Base-by-base conservation (phyloP, 2,329 filamentous ascomycete genomes). In the Ilyonectria mors-panacis region DNA sequence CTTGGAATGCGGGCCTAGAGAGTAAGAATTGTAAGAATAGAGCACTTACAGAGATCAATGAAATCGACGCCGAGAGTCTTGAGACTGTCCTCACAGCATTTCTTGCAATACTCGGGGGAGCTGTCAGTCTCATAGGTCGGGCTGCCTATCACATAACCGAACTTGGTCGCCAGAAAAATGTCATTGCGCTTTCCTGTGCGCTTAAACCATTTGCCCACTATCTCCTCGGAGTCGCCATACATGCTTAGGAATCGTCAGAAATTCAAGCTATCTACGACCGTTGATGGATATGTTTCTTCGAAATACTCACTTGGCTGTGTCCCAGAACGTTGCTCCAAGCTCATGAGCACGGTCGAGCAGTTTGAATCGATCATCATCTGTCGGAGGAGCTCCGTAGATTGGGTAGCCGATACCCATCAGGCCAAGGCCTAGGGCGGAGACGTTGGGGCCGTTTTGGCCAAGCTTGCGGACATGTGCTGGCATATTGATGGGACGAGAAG, bases 401-500 rank as follows among this genome's bases (percentile, higher is more conserved):
- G 26, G 45, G 21, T 47, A 47, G 21, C 61, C 69, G 2, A 81
- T 63, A 2, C 85, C 85, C 85, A 89, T 88, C 10, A 83, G 76
- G 12, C 87, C 87, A 23, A 87, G 83, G 6, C 87, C 87, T 1
- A 87, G 69, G 9, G 80, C 80, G 2, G 83, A 81, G 28, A 89
- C 82, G 28, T 81, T 68, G 0, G 85, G 86, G 28, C 86, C 87
- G 71, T 85, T 80, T 66, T 83, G 84, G 59, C 87, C 86, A 6
- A 89, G 50, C 6, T 55, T 60, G 17, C 53, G 42, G 23, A 56
- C 8, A n/a, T 47, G 21, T 42, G 19, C 19, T 15, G 53, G 26
- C 37, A 56, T 65, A 12, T 19, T 45, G 35, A 50, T 48, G 23
- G 19, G 33, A 6, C 33, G 33, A n/a, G 13, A n/a, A 30, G 6